These are phyloP conservation scores for Naganishia antarctica DNA, from an alignment of 768 basidiomycete genomes.

Conservation along the genomic window DNA sequence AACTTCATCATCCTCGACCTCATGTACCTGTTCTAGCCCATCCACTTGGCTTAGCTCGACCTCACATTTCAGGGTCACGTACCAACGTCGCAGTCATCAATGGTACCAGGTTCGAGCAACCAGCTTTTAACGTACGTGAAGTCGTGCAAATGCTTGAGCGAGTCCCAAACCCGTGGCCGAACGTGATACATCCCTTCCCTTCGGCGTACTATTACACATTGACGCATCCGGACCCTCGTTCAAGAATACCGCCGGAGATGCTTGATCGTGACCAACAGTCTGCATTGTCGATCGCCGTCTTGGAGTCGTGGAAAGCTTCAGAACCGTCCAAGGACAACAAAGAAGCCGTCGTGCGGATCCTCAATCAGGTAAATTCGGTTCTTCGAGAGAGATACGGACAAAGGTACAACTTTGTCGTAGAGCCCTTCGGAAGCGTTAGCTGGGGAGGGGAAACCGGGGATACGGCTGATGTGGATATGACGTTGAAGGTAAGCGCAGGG, in stretches of 20 bases:
- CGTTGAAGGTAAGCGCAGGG: constrained; percentile 32
- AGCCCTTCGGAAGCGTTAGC: constrained; percentile 47
- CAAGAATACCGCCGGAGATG: neutral
- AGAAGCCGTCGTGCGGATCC: constrained; percentile 15
- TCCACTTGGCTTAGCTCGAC: neutral
- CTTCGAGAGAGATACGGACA: constrained; percentile 11
- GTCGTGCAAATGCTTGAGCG: constrained; percentile 2
- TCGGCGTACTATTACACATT: constrained; percentile 15
- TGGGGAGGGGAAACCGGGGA: constrained; percentile 47
- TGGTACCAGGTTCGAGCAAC: constrained; percentile 1
- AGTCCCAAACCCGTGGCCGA: constrained; percentile 16
- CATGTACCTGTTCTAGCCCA: neutral
- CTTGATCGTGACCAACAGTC: neutral
- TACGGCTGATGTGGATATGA: constrained; percentile 45
- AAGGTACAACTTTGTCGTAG: constrained; percentile 36
- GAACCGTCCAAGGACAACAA: constrained; percentile 9
- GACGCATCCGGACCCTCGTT: constrained; percentile 21
- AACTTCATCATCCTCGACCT: neutral
- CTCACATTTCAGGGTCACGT: neutral
- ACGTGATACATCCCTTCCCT: neutral
- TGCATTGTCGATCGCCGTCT: neutral
- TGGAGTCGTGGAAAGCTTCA: constrained; percentile 16
- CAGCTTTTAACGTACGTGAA: neutral
- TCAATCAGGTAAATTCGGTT: constrained; percentile 22
- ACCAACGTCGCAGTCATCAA: neutral